Conservation (phyloP, 2,329 filamentous ascomycete genomes). For the Colletotrichum truncatum region DNA sequence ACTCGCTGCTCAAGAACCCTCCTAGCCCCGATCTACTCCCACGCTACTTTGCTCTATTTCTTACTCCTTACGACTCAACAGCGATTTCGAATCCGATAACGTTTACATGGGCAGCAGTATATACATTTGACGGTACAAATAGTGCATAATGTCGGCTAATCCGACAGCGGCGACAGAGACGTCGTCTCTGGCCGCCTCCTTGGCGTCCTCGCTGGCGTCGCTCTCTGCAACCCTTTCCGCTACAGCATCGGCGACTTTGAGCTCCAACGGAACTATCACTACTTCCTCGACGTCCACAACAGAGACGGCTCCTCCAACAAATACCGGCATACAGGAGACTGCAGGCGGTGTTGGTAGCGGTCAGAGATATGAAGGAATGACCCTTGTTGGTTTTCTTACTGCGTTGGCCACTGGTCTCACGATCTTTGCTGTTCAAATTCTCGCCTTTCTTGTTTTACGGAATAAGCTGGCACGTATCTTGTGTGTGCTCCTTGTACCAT, state of each 20-base stretch:
- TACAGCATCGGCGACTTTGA: constrained; percentile 7
- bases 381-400: constrained; percentile 68
- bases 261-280: constrained; percentile 17
- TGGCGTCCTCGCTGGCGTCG: constrained; percentile 34
- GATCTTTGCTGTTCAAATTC: constrained; percentile 70
- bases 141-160: constrained; percentile 19
- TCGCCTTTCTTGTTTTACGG: constrained; percentile 79
- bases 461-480: constrained; percentile 86
- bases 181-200: constrained; percentile 22
- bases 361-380: constrained; percentile 49
- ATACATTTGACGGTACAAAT: neutral
- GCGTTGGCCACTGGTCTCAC: constrained; percentile 70
- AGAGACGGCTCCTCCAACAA: no score
- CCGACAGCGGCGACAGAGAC: constrained; percentile 28
- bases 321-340: no score
- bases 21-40: neutral
- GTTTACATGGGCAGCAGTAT: neutral
- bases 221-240: constrained; percentile 10
- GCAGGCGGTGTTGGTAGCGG: neutral
- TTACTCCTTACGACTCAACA: neutral
- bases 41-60: neutral
- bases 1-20: neutral
- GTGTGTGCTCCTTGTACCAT: constrained; percentile 56
- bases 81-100: neutral
- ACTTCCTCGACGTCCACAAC: neutral